Evolutionary conservation across 2,329 filamentous ascomycete genomes (phyloP).

Genomic region (Aspergillus fijiensis): DNA sequence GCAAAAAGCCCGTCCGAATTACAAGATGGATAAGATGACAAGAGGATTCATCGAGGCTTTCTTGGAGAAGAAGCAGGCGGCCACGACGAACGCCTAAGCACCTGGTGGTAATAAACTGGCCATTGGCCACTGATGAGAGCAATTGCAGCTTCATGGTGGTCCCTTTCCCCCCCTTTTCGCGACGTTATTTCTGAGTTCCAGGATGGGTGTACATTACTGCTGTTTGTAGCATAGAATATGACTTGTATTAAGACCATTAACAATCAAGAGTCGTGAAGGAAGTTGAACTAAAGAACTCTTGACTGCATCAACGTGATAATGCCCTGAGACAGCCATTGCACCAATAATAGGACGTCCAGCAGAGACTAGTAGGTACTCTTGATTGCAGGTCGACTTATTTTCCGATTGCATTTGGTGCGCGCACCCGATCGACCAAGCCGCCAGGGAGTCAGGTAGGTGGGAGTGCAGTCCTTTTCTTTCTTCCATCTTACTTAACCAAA

Average conservation of each 20-base stretch:
- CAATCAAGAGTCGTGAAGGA: neutral
- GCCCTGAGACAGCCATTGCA: neutral
- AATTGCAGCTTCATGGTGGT: neutral
- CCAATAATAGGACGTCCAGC: neutral
- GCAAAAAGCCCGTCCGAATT: conserved; percentile 37
- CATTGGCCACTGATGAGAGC: conserved; percentile 7
- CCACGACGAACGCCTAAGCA: conserved; percentile 17
- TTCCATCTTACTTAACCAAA: conserved; percentile 2
- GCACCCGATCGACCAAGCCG: conserved; percentile 12
- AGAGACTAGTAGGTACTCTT: neutral
- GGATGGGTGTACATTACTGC: conserved; percentile 22
- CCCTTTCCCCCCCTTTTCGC: conserved; percentile 3
- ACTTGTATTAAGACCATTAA: conserved; percentile 19
- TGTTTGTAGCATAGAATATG: conserved; percentile 28
- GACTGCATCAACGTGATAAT: neutral
- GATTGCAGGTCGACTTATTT: neutral
- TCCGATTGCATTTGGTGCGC: conserved; percentile 6
- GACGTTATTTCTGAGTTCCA: neutral
- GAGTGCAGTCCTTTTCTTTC: conserved; percentile 19
- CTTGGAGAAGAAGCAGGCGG: conserved; percentile 26
- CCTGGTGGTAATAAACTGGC: neutral
- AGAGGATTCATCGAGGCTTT: conserved; percentile 38
- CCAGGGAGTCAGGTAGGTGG: conserved; percentile 18
- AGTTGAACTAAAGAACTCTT: neutral
- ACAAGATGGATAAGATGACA: conserved; percentile 34